Evolutionary conservation across 495 filamentous ascomycete species (phyloP), one percentile per base, ranked within the genome.

Genomic region (Penicillium flavigenum): DNA sequence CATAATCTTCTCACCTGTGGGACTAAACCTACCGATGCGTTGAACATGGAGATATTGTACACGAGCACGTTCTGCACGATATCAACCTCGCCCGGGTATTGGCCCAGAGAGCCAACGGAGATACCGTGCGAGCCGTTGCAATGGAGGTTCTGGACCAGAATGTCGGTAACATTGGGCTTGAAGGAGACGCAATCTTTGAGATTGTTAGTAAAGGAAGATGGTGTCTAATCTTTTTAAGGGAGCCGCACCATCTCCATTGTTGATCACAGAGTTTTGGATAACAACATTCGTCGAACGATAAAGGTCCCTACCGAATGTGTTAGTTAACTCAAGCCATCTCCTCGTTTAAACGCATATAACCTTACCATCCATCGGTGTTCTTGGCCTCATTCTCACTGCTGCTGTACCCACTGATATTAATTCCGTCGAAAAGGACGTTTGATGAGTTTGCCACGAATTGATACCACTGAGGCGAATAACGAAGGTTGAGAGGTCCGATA

Each of bases 101-200:
- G 86, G 0, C 86, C 86, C 0, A 89, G 76, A 17, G 82, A 86
- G 20, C 86, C 86, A 38, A 89, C 84, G 16, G 80, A 84, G 60
- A 88, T 88, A n/a, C 86, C 86, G 66, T 89, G 86, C 12, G 85
- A 88, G 46, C 88, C 88, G 54, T 86, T 86, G 71, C 88, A 91
- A 53, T 76, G 73, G 19, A 91, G 66, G 55, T 86, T 86, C 67
- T 89, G 85, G 17, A 90, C 81, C 6, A 91, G 72, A 51, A 91
- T 84, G 52, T 90, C 77, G n/a, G 85, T 88, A 66, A 79, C 85
- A 67, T 90, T 90, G 2, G 87, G 87, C 68, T 91, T 90, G 79
- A 90, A 89, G 11, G 84, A 84, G n/a, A 90, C 86, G 57, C 86
- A 90, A 64, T 90, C 81, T 76, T 29, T 2, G 11, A 56, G 20